A percentile compares a stretch with the other conserved stretches of the same genome.
These are phyloP conservation scores for Raphanus sativus DNA, from an alignment of 345 rosid species.

Conservation along the genomic window DNA sequence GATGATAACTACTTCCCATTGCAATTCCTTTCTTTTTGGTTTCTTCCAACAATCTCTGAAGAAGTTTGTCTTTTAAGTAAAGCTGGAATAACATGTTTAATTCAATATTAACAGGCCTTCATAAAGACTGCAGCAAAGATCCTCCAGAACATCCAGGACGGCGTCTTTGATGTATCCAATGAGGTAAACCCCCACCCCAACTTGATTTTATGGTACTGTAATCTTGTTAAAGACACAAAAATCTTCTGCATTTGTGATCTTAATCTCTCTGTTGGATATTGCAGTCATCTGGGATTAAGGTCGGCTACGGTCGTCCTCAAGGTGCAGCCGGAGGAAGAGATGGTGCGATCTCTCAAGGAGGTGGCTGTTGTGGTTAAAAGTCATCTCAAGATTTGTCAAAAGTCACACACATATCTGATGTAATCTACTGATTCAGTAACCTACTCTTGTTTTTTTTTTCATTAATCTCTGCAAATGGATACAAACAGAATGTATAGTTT, in stretches of 20 bases:
- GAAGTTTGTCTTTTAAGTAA: background rate
- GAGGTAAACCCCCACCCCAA: constrained; percentile 50
- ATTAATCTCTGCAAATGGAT: constrained; percentile 25
- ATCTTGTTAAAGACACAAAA: background rate
- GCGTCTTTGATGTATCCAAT: constrained; percentile 80
- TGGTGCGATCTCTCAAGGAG: constrained; percentile 65
- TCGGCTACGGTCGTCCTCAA: constrained; percentile 79
- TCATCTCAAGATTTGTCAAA: background rate
- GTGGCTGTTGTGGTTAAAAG: constrained; percentile 69
- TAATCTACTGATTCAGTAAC: constrained; percentile 32
- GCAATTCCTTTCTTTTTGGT: background rate
- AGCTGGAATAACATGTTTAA: background rate
- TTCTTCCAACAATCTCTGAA: background rate
- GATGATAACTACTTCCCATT: background rate
- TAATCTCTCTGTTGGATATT: constrained; percentile 21
- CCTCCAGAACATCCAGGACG: constrained; percentile 86
- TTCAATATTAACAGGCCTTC: constrained; percentile 65
- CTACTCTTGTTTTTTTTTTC: constrained; percentile 18
- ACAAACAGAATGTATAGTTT: constrained; percentile 40
- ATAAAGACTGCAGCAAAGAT: constrained; percentile 87
- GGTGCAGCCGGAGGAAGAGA: constrained; percentile 74
- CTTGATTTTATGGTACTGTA: background rate
- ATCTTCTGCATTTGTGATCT: background rate
- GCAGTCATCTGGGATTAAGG: constrained; percentile 94
- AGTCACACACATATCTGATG: constrained; percentile 14